Conservation (phyloP, 768 basidiomycete genomes). For the button mushroom (Agaricus bisporus) region DNA sequence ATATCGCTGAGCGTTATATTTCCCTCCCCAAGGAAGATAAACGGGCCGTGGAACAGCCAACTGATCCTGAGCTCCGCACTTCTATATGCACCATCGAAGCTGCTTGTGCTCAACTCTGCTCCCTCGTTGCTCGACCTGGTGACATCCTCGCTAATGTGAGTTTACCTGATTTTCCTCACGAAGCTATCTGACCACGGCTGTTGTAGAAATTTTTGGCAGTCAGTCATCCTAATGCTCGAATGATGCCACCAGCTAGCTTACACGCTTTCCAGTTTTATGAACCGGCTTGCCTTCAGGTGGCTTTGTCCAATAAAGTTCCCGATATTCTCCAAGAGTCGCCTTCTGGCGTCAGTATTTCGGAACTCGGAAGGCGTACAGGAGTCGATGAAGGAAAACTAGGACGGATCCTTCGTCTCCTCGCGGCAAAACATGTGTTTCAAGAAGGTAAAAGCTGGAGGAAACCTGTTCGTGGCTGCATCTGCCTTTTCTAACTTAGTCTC, state of each 20-base stretch:
- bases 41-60: slow-evolving; percentile 21
- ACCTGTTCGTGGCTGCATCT: no score
- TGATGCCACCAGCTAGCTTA: background rate
- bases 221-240: background rate
- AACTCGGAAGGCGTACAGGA: slow-evolving; percentile 23
- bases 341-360: slow-evolving; percentile 28
- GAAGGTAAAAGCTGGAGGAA: slow-evolving; percentile 16
- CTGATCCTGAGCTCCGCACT: slow-evolving; percentile 19
- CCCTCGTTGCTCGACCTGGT: slow-evolving; percentile 23
- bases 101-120: slow-evolving; percentile 28
- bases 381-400: slow-evolving; percentile 30
- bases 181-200: background rate
- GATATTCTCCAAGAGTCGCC: slow-evolving; percentile 31
- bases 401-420: slow-evolving; percentile 32
- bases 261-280: slow-evolving; percentile 19
- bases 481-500: background rate
- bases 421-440: slow-evolving; percentile 33
- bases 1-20: slow-evolving; percentile 22
- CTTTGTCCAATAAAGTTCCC: slow-evolving; percentile 27
- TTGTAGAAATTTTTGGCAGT: slow-evolving; percentile 14
- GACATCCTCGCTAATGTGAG: slow-evolving; percentile 23
- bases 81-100: slow-evolving; percentile 27
- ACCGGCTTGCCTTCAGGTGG: slow-evolving; percentile 28
- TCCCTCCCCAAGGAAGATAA: slow-evolving; percentile 16
- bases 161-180: background rate